phyloP scores from a whole-genome alignment of 2,329 filamentous ascomycete genomes.

The Diaporthe sp. region DNA sequence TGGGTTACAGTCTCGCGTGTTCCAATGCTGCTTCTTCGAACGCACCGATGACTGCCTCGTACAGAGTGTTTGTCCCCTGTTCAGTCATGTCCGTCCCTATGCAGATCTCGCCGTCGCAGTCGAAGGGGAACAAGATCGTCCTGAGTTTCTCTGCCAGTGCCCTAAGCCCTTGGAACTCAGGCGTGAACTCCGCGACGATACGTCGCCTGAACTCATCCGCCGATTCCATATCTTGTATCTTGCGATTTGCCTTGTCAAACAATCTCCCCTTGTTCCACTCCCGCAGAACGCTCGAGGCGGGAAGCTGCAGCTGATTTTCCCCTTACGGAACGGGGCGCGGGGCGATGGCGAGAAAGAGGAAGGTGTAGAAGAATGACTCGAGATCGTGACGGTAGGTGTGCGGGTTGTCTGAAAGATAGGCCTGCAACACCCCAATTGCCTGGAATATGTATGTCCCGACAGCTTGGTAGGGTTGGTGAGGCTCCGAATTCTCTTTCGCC shows the following conservation, averaged over 20 bases:
- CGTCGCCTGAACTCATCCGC: background rate
- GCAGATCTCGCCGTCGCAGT: background rate
- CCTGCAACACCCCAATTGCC: slow-evolving; percentile 47
- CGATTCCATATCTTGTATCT: background rate
- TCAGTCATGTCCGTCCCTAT: background rate
- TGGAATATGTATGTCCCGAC: slow-evolving; percentile 51
- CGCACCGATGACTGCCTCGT: slow-evolving; percentile 1
- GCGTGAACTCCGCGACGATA: background rate
- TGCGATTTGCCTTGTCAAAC: background rate
- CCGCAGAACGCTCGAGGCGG: background rate
- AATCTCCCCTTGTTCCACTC: background rate
- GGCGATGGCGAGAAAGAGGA: slow-evolving; percentile 8
- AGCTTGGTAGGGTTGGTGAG: slow-evolving; percentile 43
- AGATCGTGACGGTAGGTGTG: slow-evolving; percentile 48
- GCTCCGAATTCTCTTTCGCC: slow-evolving; percentile 45
- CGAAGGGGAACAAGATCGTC: background rate
- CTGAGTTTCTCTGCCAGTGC: slow-evolving; percentile 1
- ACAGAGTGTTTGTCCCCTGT: background rate
- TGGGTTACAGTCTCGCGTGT: background rate
- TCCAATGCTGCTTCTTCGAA: slow-evolving; percentile 6
- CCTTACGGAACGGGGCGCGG: background rate
- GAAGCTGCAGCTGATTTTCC: slow-evolving; percentile 1
- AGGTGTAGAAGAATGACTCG: slow-evolving; percentile 37
- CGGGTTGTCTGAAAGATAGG: slow-evolving; percentile 42
- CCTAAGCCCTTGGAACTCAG: background rate